phyloP scores from a whole-genome alignment of 148 eudicot species.

The Bassia scoparia region DNA sequence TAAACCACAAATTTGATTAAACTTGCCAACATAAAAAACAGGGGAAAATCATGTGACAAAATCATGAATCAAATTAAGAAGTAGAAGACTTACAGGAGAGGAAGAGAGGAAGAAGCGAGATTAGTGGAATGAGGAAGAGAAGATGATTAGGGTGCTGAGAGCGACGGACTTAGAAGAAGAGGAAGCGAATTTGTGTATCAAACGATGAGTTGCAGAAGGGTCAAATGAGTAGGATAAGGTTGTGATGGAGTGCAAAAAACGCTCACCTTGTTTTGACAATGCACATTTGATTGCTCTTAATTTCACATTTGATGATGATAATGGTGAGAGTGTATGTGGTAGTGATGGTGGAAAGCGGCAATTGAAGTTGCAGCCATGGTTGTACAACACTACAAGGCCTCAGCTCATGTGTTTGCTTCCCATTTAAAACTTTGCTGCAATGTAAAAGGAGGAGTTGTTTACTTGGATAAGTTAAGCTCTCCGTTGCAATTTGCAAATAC shows the following conservation, averaged over 20 bases:
- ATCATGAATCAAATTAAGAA: background rate
- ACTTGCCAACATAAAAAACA: background rate
- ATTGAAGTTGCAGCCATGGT: background rate
- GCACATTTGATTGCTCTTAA: constrained; percentile 17
- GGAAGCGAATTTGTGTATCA: constrained; percentile 54
- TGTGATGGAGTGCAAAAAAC: constrained; percentile 52
- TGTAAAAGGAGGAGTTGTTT: no score
- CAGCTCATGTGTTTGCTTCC: background rate
- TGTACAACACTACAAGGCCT: background rate
- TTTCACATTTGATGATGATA: background rate
- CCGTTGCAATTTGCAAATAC: no score
- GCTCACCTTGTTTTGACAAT: constrained; percentile 58
- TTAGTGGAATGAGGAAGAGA: constrained; percentile 41
- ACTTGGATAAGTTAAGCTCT: no score
- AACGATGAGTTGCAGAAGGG: constrained; percentile 31
- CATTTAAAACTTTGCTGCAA: no score
- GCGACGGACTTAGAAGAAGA: constrained; percentile 65
- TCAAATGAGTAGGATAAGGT: constrained; percentile 28
- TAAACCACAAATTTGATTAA: background rate
- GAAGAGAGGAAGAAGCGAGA: constrained; percentile 51
- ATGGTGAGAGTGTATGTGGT: background rate
- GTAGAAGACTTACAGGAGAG: constrained; percentile 50
- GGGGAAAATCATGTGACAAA: background rate
- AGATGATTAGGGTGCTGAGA: constrained; percentile 61
- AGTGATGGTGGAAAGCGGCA: background rate